Evolutionary conservation across 2,329 filamentous ascomycete species (phyloP), one percentile per base, ranked within the genome.

Genomic region (Aspergillus texensis): DNA sequence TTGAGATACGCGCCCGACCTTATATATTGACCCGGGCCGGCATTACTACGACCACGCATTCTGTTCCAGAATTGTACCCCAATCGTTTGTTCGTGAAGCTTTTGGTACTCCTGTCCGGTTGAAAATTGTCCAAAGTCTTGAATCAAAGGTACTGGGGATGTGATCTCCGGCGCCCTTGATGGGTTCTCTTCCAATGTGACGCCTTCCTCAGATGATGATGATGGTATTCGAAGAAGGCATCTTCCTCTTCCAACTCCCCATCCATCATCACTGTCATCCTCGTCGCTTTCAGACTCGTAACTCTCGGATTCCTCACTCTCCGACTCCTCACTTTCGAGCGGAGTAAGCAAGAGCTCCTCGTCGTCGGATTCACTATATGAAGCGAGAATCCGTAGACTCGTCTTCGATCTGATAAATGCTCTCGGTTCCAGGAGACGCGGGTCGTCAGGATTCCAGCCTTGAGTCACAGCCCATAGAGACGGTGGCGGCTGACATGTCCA

Each of bases 401-500:
- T 24, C 21, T 24, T 24, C 21, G 21, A 24, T 24, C 21, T 24
- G 21, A 24, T 32, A 32, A 11, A 45, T n/a, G 57, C 2, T 14
- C 45, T 36, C 4, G 30, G 57, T 39, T 26, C 24, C 0, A 12
- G 32, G 6, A 32, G 21, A 36, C 11, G 1, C 16, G 21, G 36
- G 24, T 60, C 24, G 0, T 8, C 9, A 54, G 48, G 48, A 8
- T 14, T 16, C 32, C 48, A 34, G 36, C 36, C 46, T 45, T 52
- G 58, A 12, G 14, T 39, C 46, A 60, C 21, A 6, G 58, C 58
- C 34, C 6, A 16, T 32, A 5, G 19, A 24, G 58, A 53, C 9
- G 58, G 48, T 1, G 58, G 34, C 14, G 48, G 26, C 32, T 52
- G 30, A 41, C 58, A 60, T 21, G 16, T 12, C 58, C 58, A 60